Base-by-base conservation (phyloP, 805 yeast species). In the Monosporozyma aquatica region DNA sequence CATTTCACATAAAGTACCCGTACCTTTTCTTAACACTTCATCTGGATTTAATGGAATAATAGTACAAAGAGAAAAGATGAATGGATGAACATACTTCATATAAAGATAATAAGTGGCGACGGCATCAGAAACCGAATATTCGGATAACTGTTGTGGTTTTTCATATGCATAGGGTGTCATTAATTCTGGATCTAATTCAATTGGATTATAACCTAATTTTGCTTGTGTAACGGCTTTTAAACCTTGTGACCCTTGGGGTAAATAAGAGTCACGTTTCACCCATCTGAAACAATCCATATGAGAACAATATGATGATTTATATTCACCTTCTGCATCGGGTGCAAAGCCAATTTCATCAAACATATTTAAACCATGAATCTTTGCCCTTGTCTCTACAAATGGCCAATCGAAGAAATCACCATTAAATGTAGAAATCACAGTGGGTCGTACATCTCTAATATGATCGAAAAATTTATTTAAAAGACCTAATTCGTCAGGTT, bases 391-490 rank as follows among this genome's bases (percentile, higher is more conserved):
- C 51, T 89, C 97, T 2, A 92, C 90, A 59, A 87, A 92, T 1
- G 99, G 99, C 97, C 98, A 92, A 69, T 92, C 99, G 65, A 92
- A 92, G 58, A 89, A 90, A 60, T 92, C 99, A 71, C 99, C 99
- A 65, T 92, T 92, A 55, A 86, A 92, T 0, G 98, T 92, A 1
- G 96, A 95, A 43, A 94, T 92, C n/a, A 92, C 95, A 0, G 97
- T 90, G 1, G 99, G 98, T 51, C 76, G 72, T 3, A 74, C 83
- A 34, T 92, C 97, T 48, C 87, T 68, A 20, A 92, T 75, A 59
- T 92, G 98, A 52, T 85, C 95, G 59, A 86, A 94, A 56, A 94
- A 92, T 44, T 85, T 68, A 42, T 72, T 68, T 25, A 92, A 62
- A 5, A 87, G 66, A 4, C 78, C 84, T 50, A 79, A 76, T 64